A percentile compares a stretch with the other conserved stretches of the same genome.
Conservation (phyloP, 768 basidiomycete genomes). For the Collybia sordida region DNA sequence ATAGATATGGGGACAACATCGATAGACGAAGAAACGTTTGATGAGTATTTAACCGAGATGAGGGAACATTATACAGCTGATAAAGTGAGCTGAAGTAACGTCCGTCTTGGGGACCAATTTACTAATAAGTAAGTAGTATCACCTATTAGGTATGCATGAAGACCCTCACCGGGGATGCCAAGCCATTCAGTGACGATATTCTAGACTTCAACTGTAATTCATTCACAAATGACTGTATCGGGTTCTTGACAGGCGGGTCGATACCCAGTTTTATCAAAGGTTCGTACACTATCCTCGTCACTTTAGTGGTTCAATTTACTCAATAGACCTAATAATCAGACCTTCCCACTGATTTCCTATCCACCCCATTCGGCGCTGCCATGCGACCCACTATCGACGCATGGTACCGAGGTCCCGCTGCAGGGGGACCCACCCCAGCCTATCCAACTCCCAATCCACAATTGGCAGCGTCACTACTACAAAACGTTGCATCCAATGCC, state of each 20-base stretch:
- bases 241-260: constrained; percentile 80
- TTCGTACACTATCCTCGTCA: constrained; percentile 25
- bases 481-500: constrained; percentile 56
- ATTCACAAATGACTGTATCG: constrained; percentile 86
- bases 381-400: constrained; percentile 89
- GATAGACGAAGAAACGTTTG: constrained; percentile 81
- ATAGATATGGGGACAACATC: constrained; percentile 78
- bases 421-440: constrained; percentile 37
- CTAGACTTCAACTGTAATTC: constrained; percentile 94
- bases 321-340: constrained; percentile 38
- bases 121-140: constrained; percentile 52
- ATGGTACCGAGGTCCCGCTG: constrained; percentile 71
- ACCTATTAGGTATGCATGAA: constrained; percentile 63
- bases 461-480: constrained; percentile 42
- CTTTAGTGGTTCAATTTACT: not conserved
- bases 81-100: constrained; percentile 52
- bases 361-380: constrained; percentile 84
- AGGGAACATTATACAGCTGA: constrained; percentile 84
- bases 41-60: constrained; percentile 80
- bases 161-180: no score
- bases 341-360: constrained; percentile 80
- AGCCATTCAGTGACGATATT: not conserved
- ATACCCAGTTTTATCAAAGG: constrained; percentile 86
- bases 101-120: not conserved
- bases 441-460: constrained; percentile 26